These are phyloP conservation scores for Plasmodium gallinaceum DNA, from an alignment of 169 alveolate genomes.

Conservation along the genomic window DNA sequence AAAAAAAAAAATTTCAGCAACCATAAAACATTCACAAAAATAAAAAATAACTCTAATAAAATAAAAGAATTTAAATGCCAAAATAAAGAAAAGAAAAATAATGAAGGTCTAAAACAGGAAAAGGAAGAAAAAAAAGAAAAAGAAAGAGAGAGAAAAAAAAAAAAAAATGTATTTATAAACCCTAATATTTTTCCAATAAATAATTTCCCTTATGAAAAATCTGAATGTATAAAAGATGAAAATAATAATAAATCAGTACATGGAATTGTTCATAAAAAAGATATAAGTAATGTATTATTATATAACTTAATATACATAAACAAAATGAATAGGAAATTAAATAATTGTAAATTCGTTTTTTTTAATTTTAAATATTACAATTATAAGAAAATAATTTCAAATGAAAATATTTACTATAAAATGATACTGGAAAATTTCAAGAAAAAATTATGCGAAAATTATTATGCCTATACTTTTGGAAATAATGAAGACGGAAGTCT, in stretches of 20 bases:
- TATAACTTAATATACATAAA: slow-evolving; percentile 57
- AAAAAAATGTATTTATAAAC: slow-evolving; percentile 24
- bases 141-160: slow-evolving; percentile 20
- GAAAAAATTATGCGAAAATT: slow-evolving; percentile 56
- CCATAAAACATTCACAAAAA: not conserved
- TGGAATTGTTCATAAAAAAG: slow-evolving; percentile 65
- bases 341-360: slow-evolving; percentile 56
- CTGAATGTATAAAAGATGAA: slow-evolving; percentile 11
- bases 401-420: slow-evolving; percentile 61
- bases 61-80: not conserved
- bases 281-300: slow-evolving; percentile 53
- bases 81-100: not conserved
- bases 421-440: slow-evolving; percentile 51
- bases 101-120: slow-evolving; percentile 17
- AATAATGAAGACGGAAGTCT: slow-evolving; percentile 67
- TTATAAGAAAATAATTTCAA: slow-evolving; percentile 51
- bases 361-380: slow-evolving; percentile 41
- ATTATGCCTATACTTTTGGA: slow-evolving; percentile 73
- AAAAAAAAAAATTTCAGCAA: slow-evolving; percentile 20
- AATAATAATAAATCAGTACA: slow-evolving; percentile 11
- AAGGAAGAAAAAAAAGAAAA: slow-evolving; percentile 2
- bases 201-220: not conserved
- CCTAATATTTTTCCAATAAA: slow-evolving; percentile 13
- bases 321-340: slow-evolving; percentile 73
- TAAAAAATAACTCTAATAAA: not conserved